These are phyloP conservation scores for Erythrobasidium yunnanense DNA, from an alignment of 768 basidiomycete genomes.

Conservation along the genomic window DNA sequence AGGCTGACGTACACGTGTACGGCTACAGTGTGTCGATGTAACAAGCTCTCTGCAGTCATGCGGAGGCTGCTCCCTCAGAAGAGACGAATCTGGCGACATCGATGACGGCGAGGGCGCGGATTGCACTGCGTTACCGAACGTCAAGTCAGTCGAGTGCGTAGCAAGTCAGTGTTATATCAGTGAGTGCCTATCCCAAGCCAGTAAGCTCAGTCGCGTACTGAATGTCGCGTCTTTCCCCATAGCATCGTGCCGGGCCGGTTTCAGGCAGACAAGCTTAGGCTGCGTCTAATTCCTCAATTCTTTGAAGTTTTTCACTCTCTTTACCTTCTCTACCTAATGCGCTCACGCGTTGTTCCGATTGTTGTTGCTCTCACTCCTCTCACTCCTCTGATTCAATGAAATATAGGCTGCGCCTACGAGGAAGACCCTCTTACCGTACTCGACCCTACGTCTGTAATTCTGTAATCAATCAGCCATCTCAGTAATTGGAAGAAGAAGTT, in stretches of 20 bases:
- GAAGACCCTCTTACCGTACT: background rate
- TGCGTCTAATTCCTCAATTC: background rate
- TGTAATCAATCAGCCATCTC: no score
- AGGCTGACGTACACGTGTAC: background rate
- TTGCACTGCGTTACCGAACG: slow-evolving; percentile 9
- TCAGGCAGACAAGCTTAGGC: slow-evolving; percentile 11
- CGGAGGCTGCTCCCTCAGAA: slow-evolving; percentile 2
- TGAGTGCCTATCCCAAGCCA: background rate
- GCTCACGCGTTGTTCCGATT: no score
- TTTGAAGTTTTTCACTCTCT: background rate
- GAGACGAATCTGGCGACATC: slow-evolving; percentile 18
- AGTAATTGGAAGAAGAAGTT: no score
- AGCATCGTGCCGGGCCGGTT: slow-evolving; percentile 18
- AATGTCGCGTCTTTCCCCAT: background rate
- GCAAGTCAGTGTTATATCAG: slow-evolving; percentile 11
- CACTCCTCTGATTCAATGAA: background rate
- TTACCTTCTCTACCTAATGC: background rate
- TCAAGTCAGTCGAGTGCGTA: slow-evolving; percentile 18
- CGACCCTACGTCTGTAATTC: no score
- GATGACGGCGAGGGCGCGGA: slow-evolving; percentile 10
- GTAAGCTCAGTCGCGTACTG: background rate
- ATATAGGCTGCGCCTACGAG: background rate
- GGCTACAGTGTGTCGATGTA: slow-evolving; percentile 14
- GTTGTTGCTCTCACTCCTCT: no score
- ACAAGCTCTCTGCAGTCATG: slow-evolving; percentile 12